Base-by-base conservation (phyloP, 805 yeast species). In the Starmerella apicola region DNA sequence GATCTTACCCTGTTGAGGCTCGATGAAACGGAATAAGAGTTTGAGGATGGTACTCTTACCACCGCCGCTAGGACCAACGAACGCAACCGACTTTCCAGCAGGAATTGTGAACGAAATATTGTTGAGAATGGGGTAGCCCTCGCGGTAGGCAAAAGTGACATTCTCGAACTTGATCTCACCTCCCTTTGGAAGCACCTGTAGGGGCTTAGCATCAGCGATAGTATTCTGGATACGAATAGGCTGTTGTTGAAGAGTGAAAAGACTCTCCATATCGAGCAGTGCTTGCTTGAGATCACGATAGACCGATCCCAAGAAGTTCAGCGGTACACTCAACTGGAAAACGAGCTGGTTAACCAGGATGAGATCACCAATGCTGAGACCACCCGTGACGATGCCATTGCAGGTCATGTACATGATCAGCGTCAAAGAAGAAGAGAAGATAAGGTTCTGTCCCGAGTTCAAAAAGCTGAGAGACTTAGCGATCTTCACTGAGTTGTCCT, bases 361-460 rank as follows among this genome's bases (percentile, higher is more conserved):
- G 54, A 91, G 67, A 57, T 91, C 98, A 50, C 98, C 98, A 17
- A 91, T 96, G 1, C 93, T 79, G 40, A 91, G 64, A 0, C 73
- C 60, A 0, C 95, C 95, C 3, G 71, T 60, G 12, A 84, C 76
- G n/a, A 91, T 91, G 21, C 97, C 97, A 40, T 76, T 74, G 53
- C 95, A 83, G 13, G 95, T 96, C 94, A 91, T 78, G 59, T 82
- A 91, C 98, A 91, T 91, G 93, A 91, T 91, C 2, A 78, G 81
- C 1, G 98, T 91, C 47, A 91, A 65, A 1, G 98, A 97, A 30
- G 81, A 61, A 0, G 96, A 82, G 62, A 80, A 80, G 18, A 80
- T 79, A 39, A 79, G 51, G 55, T 76, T 78, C 58, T 80, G 91
- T n/a, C 88, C 88, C 0, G 84, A 67, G 50, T 81, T 80, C 45